phyloP scores from a whole-genome alignment of 176 grass and related monocot genomes.

The Zea luxurians region DNA sequence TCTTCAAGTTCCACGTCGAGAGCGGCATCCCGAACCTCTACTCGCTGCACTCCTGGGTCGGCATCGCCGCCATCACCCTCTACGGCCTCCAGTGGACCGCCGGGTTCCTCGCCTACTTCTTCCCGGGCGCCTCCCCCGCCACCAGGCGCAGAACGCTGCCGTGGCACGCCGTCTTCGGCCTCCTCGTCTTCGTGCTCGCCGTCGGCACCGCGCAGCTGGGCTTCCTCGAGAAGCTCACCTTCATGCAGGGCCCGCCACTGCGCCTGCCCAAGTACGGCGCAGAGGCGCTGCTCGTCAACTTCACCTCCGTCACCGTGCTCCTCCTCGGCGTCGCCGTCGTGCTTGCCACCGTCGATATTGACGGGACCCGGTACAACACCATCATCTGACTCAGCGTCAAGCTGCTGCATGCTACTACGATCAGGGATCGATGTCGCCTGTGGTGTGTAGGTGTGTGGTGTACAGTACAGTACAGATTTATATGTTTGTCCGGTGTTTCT shows the following conservation, averaged over 20 bases:
- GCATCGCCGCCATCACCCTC: slow-evolving; percentile 52
- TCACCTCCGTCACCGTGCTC: slow-evolving; percentile 63
- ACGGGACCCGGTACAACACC: slow-evolving; percentile 29
- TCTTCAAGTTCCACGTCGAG: slow-evolving; percentile 81
- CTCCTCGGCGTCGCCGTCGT: slow-evolving; percentile 64
- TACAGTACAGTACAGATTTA: no score
- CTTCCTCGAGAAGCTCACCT: slow-evolving; percentile 91
- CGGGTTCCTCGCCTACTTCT: slow-evolving; percentile 74
- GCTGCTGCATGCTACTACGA: background rate
- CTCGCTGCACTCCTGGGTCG: slow-evolving; percentile 84
- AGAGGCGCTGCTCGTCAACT: slow-evolving; percentile 74
- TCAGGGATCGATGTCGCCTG: no score
- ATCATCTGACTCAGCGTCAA: background rate
- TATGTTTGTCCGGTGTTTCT: no score
- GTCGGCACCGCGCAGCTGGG: slow-evolving; percentile 58
- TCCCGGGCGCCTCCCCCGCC: slow-evolving; percentile 42
- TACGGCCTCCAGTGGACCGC: slow-evolving; percentile 73
- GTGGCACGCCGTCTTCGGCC: slow-evolving; percentile 65
- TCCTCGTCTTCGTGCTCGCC: slow-evolving; percentile 63
- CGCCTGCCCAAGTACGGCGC: slow-evolving; percentile 42
- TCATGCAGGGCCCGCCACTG: slow-evolving; percentile 34
- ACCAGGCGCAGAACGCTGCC: slow-evolving; percentile 38
- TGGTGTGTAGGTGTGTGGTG: no score
- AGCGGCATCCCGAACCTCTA: slow-evolving; percentile 68
- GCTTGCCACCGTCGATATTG: slow-evolving; percentile 53